Base-by-base conservation (phyloP, 2,329 filamentous ascomycete species). In the Diaporthe citriasiana region DNA sequence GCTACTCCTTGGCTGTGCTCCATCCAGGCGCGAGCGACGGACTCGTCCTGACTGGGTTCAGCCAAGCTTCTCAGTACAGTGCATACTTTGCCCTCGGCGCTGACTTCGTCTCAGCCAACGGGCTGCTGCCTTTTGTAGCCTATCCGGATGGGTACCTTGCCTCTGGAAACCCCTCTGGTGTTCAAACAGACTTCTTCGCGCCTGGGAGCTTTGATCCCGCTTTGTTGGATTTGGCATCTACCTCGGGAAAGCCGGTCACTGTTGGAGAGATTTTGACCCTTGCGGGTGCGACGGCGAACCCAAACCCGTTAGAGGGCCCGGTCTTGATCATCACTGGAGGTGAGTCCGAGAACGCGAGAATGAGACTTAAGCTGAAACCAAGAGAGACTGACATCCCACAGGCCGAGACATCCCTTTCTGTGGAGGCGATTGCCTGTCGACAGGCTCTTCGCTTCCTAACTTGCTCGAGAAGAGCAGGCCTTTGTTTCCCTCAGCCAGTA, bases 41-140 rank as follows among this genome's bases (percentile, higher is more conserved):
- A 51, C 84, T 93, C 53, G 81, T 91, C 69, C 84, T 93, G 9
- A 92, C 90, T 1, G 91, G 91, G 1, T 93, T 89, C 81, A 86
- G 86, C 22, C 84, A 86, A 53, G 86, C 87, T 13, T 74, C 80
- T 13, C 79, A 82, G 22, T 92, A 87, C 79, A 72, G 86, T 15
- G 60, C 80, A 1, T 80, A 81, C 17, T 88, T 88, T 57, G 78
- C 82, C 0, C 82, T 88, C 6, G 86, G 83, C 9, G 85, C 82
- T 75, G 86, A 89, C 78, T 85, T 88, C 59, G 82, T 86, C 57
- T 82, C 84, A 22, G 88, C 89, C 30, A 77, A 79, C 71, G 73
- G 79, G 5, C 77, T 82, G 8, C 59, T 76, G 3, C 22, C 75
- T 4, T 78, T 85, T 4, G 76, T 79, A 5, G 42, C 75, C 7